Evolutionary conservation across 306 rosid species (phyloP), one percentile per base, ranked within the genome.

Genomic region (Rubus idaeus): DNA sequence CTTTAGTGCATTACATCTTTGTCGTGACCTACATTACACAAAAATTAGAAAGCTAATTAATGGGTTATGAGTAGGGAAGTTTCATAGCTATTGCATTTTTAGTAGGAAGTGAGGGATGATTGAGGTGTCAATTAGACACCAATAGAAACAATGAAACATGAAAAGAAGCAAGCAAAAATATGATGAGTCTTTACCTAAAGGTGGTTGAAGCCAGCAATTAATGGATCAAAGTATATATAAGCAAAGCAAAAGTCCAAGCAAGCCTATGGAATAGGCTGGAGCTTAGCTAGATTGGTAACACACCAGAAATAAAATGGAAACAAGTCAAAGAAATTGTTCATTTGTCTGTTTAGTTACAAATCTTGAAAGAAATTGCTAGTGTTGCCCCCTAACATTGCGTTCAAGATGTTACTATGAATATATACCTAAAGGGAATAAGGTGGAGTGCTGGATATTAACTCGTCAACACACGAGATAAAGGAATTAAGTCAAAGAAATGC

Each of bases 271-370:
- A 2, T 11, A 46, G 71, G 37, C 23, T n/a, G 73, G 10, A 40
- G 37, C 49, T 79, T 44, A n/a, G n/a, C n/a, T n/a, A 49, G 44
- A 50, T 18, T 60, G 44, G 49, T 13, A 68, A 61, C 14, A 51
- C 39, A 47, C 18, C 35, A 30, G 35, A 30, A 13, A 0, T n/a
- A 26, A 47, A 74, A 11, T 57, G 20, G 62, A 18, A 75, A 69
- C 26, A 58, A 80, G 78, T 75, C 78, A 71, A 67, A 67, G 4
- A 63, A 63, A 64, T 42, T 17, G 64, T 3, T 18, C 78, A 50
- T 21, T 4, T 50, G 17, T 40, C 0, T 44, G 47, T 40, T 18
- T 30, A 44, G 40, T 8, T 35, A 37, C 39, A 58, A 42, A 45
- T 58, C 8, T 30, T 30, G 35, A 23, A 23, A 23, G 26, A 23